A percentile compares a stretch with the other conserved stretches of the same genome.
Evolutionary conservation across 1,139 yeast genomes (phyloP).

Genomic region (Eremothecium cymbalariae): DNA sequence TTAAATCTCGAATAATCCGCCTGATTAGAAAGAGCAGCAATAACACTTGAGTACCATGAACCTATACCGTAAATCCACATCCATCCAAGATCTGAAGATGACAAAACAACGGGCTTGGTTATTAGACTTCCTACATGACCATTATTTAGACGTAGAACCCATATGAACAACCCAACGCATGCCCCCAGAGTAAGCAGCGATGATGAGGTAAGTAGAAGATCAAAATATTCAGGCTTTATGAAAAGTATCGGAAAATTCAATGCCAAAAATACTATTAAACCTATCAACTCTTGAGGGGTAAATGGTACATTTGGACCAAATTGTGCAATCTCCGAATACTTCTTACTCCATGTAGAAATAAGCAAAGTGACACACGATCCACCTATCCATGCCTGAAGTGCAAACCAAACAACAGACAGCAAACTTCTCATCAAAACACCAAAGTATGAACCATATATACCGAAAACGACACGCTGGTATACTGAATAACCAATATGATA

Average conservation of each 20-base stretch:
- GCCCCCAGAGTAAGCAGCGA: constrained; percentile 13
- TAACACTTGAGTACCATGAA: constrained; percentile 33
- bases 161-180: constrained; percentile 18
- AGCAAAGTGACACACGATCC: constrained; percentile 28
- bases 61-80: constrained; percentile 30
- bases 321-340: constrained; percentile 26
- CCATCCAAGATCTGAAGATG: constrained; percentile 19
- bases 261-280: constrained; percentile 28
- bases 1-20: constrained; percentile 40
- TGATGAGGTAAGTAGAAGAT: constrained; percentile 7
- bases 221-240: constrained; percentile 11
- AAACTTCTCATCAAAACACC: constrained; percentile 33
- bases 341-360: constrained; percentile 24
- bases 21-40: constrained; percentile 38
- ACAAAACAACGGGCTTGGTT: constrained; percentile 13
- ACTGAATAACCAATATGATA: constrained; percentile 36
- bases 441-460: constrained; percentile 32
- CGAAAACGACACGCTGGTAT: constrained; percentile 33
- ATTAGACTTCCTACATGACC: constrained; percentile 16
- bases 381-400: constrained; percentile 31
- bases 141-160: constrained; percentile 16
- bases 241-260: constrained; percentile 26
- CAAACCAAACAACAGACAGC: constrained; percentile 34
- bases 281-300: constrained; percentile 28
- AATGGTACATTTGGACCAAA: constrained; percentile 27